These are phyloP conservation scores for Castanopsis chinensis DNA, from an alignment of 306 rosid species.

Conservation along the genomic window DNA sequence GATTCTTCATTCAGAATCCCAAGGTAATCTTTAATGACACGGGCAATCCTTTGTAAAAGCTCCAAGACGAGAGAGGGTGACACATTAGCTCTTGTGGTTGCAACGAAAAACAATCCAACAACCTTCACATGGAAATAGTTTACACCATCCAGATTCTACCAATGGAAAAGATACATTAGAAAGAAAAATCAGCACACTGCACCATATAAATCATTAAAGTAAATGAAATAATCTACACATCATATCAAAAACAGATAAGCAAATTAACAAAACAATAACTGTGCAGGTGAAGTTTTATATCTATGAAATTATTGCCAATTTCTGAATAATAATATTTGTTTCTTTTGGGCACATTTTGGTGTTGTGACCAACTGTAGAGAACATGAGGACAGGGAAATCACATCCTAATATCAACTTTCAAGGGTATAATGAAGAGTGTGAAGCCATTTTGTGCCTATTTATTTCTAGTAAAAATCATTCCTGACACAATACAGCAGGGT, in stretches of 20 bases:
- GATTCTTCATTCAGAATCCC: constrained; percentile 88
- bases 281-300: not conserved
- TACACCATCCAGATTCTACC: constrained; percentile 81
- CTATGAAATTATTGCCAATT: not conserved
- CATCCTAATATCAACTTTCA: no score
- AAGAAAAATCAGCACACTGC: constrained; percentile 17
- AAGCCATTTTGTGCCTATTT: no score
- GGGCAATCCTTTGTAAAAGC: constrained; percentile 84
- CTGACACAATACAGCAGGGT: no score
- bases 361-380: no score
- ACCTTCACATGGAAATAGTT: constrained; percentile 90
- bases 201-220: not conserved
- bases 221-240: not conserved
- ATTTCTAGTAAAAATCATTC: no score
- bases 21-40: constrained; percentile 83
- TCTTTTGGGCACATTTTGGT: not conserved
- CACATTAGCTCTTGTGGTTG: constrained; percentile 70
- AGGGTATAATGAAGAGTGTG: no score
- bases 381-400: no score
- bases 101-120: constrained; percentile 80
- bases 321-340: not conserved
- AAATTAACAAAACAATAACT: not conserved
- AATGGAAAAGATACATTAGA: not conserved
- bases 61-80: constrained; percentile 82
- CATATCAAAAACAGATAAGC: constrained; percentile 4